Conservation (phyloP, 257 asterid species). For the Vinca minor region DNA sequence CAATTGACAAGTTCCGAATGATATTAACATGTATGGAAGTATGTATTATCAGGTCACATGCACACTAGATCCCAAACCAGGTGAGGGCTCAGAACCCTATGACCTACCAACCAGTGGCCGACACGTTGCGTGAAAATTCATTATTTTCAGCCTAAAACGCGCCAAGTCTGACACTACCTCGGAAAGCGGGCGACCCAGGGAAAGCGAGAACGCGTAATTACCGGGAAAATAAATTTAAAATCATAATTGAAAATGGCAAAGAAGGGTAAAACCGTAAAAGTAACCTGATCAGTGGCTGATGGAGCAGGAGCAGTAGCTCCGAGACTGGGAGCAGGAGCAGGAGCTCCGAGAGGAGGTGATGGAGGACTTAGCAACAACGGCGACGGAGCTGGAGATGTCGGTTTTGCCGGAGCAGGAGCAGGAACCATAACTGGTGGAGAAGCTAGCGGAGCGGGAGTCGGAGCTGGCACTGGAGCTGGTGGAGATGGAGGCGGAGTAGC, state of each 20-base stretch:
- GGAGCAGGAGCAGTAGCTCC: constrained; percentile 53
- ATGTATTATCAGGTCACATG: not conserved
- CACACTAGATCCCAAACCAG: not conserved
- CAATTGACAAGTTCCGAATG: too few species aligned
- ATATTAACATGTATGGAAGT: too few species aligned
- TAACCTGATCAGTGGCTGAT: constrained; percentile 58
- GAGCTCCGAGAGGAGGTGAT: constrained; percentile 53
- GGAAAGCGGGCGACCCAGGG: not conserved
- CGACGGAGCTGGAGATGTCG: constrained; percentile 43
- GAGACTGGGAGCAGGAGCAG: constrained; percentile 56
- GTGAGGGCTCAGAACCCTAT: not conserved
- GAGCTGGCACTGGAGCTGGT: constrained; percentile 17
- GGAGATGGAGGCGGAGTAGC: constrained; percentile 44
- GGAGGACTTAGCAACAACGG: constrained; percentile 58
- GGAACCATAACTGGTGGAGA: constrained; percentile 51
- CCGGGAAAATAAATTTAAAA: too few species aligned
- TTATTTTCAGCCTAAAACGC: too few species aligned
- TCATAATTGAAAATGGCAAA: too few species aligned
- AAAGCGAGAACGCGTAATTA: too few species aligned
- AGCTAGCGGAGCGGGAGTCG: constrained; percentile 45
- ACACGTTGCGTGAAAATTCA: not conserved
- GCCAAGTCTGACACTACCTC: not conserved
- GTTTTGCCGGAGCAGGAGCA: constrained; percentile 35
- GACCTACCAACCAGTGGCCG: not conserved
- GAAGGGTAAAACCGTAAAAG: not conserved